Evolutionary conservation across 225 moss, liverwort and hornwort species (phyloP).

Genomic region (Pseudoscleropodium purum): DNA sequence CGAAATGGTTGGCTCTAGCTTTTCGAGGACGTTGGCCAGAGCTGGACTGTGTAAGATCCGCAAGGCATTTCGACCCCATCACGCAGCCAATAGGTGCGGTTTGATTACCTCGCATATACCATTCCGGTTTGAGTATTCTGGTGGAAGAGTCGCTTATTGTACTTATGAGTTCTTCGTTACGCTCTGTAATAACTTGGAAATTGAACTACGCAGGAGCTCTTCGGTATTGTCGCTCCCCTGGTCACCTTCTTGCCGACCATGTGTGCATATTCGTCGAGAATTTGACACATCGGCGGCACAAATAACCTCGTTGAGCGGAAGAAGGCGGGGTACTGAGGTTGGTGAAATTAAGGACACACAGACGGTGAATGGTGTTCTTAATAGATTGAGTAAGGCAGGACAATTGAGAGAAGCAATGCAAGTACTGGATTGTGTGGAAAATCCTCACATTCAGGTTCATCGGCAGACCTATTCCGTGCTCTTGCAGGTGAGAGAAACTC

Average conservation of each 20-base stretch:
- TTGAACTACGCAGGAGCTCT: constrained; percentile 6
- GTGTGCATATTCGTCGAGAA: neutral
- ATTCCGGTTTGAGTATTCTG: neutral
- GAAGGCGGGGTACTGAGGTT: neutral
- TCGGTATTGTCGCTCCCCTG: neutral
- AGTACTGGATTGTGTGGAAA: constrained; percentile 12
- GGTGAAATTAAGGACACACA: constrained; percentile 18
- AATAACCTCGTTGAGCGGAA: neutral
- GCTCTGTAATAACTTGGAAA: neutral
- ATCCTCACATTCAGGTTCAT: constrained; percentile 8
- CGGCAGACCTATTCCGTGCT: constrained; percentile 33
- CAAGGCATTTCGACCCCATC: neutral
- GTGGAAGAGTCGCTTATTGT: neutral
- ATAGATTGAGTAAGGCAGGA: constrained; percentile 17
- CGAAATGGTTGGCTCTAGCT: constrained; percentile 3
- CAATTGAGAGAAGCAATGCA: constrained; percentile 39
- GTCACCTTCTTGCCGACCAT: neutral
- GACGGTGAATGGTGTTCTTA: constrained; percentile 19
- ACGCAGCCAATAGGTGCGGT: constrained; percentile 1
- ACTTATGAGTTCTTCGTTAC: neutral
- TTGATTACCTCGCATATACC: neutral
- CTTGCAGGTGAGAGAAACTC: constrained; percentile 23
- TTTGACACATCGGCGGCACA: neutral
- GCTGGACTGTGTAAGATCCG: neutral
- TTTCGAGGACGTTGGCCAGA: neutral